A percentile compares a stretch with the other conserved stretches of the same genome.
These are phyloP conservation scores for Marasmius oreades DNA, from an alignment of 1,284 basidiomycete genomes.

Conservation along the genomic window DNA sequence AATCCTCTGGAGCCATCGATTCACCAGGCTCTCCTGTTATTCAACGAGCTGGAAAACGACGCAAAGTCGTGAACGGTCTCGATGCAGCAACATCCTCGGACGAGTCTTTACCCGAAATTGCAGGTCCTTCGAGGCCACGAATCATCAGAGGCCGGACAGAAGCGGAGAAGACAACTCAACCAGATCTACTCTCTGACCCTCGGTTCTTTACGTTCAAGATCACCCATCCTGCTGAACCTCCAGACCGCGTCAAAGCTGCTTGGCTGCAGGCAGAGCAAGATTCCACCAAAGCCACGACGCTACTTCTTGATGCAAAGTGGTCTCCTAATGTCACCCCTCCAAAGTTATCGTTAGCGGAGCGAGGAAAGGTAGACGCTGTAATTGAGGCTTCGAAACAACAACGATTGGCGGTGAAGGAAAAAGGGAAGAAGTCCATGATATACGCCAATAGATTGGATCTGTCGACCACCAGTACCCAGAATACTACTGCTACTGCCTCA, in stretches of 20 bases:
- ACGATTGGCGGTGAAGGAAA: slow-evolving; percentile 59
- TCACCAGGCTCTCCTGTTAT: slow-evolving; percentile 57
- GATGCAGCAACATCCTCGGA: slow-evolving; percentile 23
- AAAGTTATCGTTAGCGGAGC: slow-evolving; percentile 34
- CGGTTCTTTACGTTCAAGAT: slow-evolving; percentile 58
- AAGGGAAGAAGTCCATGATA: slow-evolving; percentile 74
- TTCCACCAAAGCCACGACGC: slow-evolving; percentile 49
- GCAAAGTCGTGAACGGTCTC: slow-evolving; percentile 30
- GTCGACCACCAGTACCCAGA: slow-evolving; percentile 18
- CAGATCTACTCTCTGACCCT: slow-evolving; percentile 32
- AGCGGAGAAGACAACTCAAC: slow-evolving; percentile 20
- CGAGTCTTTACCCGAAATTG: slow-evolving; percentile 22
- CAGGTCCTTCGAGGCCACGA: slow-evolving; percentile 45
- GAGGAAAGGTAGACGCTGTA: slow-evolving; percentile 63
- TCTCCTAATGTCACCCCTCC: slow-evolving; percentile 27
- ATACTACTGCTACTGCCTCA: slow-evolving; percentile 38
- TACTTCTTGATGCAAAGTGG: slow-evolving; percentile 60
- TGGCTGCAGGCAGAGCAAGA: slow-evolving; percentile 62
- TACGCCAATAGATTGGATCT: slow-evolving; percentile 56
- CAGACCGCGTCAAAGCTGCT: slow-evolving; percentile 50
- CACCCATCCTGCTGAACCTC: slow-evolving; percentile 49
- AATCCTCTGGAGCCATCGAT: slow-evolving; percentile 37
- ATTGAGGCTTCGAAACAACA: slow-evolving; percentile 65
- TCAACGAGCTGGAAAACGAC: slow-evolving; percentile 46
- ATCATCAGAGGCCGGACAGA: slow-evolving; percentile 49